Conservation (phyloP, 1,284 basidiomycete species). For the Thelephora terrestris region DNA sequence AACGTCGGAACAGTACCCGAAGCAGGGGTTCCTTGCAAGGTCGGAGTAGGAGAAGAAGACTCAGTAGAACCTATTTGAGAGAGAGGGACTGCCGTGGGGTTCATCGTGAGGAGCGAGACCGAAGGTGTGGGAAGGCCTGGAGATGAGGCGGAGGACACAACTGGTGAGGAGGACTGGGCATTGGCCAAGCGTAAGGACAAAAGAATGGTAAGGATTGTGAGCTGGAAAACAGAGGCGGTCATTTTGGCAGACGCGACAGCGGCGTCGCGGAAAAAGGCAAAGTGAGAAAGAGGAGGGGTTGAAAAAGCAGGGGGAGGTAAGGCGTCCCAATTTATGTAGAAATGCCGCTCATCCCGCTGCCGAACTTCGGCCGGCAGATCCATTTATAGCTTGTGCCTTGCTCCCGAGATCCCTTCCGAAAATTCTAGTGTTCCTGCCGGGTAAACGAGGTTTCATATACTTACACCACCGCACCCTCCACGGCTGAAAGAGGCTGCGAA, state of each 20-base stretch:
- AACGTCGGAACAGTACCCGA: slow-evolving; percentile 34
- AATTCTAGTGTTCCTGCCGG: too few relatives aligned
- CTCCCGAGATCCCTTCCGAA: too few relatives aligned
- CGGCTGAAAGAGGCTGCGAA: too few relatives aligned
- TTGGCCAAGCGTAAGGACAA: neutral
- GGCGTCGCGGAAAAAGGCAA: neutral
- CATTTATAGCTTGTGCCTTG: too few relatives aligned
- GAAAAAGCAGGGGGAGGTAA: neutral
- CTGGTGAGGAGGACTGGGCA: neutral
- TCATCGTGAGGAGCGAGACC: slow-evolving; percentile 37
- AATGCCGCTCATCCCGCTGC: too few relatives aligned
- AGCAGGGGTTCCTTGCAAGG: slow-evolving; percentile 26
- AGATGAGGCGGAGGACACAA: neutral
- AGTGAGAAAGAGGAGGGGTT: neutral
- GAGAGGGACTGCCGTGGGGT: slow-evolving; percentile 52
- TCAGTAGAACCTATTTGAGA: slow-evolving; percentile 30
- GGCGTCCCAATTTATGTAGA: neutral
- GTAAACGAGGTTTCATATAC: too few relatives aligned
- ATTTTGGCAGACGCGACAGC: neutral
- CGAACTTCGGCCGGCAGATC: too few relatives aligned
- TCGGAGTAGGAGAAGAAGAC: slow-evolving; percentile 24
- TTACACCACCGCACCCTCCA: too few relatives aligned
- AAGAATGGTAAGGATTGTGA: neutral
- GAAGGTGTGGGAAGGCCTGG: slow-evolving; percentile 13
- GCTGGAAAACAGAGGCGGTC: too few relatives aligned